These are phyloP conservation scores for Colletotrichum orchidophilum DNA, from an alignment of 2,329 filamentous ascomycete species.

Conservation along the genomic window DNA sequence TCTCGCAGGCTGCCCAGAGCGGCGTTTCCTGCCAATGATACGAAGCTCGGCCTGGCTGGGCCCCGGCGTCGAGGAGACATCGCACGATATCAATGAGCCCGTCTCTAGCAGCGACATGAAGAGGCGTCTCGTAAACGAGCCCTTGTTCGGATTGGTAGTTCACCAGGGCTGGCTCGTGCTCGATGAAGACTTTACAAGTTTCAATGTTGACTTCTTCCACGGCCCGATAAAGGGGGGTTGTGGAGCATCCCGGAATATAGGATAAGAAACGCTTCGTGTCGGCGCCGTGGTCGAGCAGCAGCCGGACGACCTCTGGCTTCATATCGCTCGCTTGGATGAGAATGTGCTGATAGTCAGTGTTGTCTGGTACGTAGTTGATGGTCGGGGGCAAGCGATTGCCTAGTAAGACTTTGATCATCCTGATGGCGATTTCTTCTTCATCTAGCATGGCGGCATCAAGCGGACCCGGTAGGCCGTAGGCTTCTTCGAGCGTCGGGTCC, in stretches of 20 bases:
- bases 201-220: conserved; percentile 29
- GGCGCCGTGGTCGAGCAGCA: conserved; percentile 36
- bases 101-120: conserved; percentile 32
- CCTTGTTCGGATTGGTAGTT: conserved; percentile 32
- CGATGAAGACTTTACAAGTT: conserved; percentile 33
- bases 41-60: conserved; percentile 23
- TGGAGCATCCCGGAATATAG: not conserved
- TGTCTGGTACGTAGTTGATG: conserved; percentile 30
- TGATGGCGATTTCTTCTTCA: not conserved
- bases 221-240: conserved; percentile 35
- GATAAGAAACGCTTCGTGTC: conserved; percentile 32
- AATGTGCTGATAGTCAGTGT: conserved; percentile 7
- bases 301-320: conserved; percentile 27
- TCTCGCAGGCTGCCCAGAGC: conserved; percentile 34
- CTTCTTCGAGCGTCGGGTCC: conserved; percentile 38
- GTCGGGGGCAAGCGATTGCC: conserved; percentile 31
- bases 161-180: conserved; percentile 36
- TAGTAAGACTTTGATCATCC: conserved; percentile 33
- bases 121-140: conserved; percentile 30
- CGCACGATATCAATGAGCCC: conserved; percentile 27
- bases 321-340: conserved; percentile 23
- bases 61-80: conserved; percentile 36
- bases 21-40: conserved; percentile 34
- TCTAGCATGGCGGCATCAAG: conserved; percentile 24
- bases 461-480: conserved; percentile 25